Evolutionary conservation across 108 stramenopile species (phyloP), one percentile per base, ranked within the genome.

Genomic region (Bacterosira constricta): DNA sequence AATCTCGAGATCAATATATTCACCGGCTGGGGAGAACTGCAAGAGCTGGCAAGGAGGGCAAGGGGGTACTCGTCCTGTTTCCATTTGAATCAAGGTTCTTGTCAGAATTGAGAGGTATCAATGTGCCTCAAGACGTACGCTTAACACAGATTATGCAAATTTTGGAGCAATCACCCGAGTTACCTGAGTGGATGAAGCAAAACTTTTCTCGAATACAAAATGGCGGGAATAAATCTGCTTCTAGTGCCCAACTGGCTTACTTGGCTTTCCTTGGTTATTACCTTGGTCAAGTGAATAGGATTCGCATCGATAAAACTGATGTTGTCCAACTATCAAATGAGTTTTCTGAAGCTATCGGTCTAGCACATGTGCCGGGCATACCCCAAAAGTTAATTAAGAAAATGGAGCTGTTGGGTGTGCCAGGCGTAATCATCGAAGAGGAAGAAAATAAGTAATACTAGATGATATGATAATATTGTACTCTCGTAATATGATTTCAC

Each of bases 11-110:
- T 31, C 90, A 92, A 82, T 94, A 92, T 65, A 84, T 92, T 37
- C 93, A 95, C 73, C 79, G 93, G n/a, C 86, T 95, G 8, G 93
- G 93, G 4, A 77, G 93, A 12, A 95, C 93, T 34, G 91, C 88
- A 5, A 66, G 93, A 10, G 91, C 91, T 35, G 93, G 93, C 7
- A 69, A 44, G 47, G 58, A 58, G 32, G 88, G 88, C 6, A 62
- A 41, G 10, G 83, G 83, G 11, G 23, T 83, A n/a, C 63, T 86
- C 6, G 51, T 88, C 37, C 44, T 84, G 1, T 63, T 70, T 41
- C 76, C 70, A 52, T 82, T 79, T 49, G 82, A 83, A 50, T 49
- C 66, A 26, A 12, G n/a, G 11, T 81, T 81, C 69, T 59, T 81
- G 38, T 39, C 54, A n/a, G 80, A 81, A 34, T 26, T 81, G 55